A percentile compares a stretch with the other conserved stretches of the same genome.
Evolutionary conservation across 768 basidiomycete species (phyloP).

Genomic region (Hygrocybe punicea): DNA sequence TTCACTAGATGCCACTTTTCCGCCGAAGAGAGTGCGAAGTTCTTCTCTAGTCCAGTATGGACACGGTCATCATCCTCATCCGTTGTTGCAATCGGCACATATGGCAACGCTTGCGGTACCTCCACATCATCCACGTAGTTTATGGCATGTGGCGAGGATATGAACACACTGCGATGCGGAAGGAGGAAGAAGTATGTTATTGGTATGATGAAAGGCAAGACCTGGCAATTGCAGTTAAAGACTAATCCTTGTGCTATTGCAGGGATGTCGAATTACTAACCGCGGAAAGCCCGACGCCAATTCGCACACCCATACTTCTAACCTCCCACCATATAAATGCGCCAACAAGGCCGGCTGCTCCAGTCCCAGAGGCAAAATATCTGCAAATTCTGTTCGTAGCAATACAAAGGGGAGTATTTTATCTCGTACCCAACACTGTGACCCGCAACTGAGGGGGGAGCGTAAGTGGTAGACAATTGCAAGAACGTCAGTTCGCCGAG

Average conservation of each 20-base stretch:
- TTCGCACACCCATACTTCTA: conserved; percentile 74
- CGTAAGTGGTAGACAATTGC: conserved; percentile 83
- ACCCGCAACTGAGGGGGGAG: conserved; percentile 64
- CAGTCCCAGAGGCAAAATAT: conserved; percentile 93
- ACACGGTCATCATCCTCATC: conserved; percentile 47
- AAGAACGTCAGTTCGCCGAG: conserved; percentile 93
- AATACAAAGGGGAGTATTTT: neutral
- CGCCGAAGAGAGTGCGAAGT: conserved; percentile 51
- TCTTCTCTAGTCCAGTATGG: conserved; percentile 38
- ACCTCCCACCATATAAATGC: conserved; percentile 96
- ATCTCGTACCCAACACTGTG: conserved; percentile 71
- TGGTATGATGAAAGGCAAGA: conserved; percentile 80
- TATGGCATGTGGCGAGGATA: conserved; percentile 36
- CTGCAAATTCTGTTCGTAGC: conserved; percentile 31
- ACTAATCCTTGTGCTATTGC: neutral
- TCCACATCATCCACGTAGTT: conserved; percentile 38
- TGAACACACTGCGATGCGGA: conserved; percentile 55
- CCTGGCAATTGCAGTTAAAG: conserved; percentile 40
- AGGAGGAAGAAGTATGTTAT: conserved; percentile 74
- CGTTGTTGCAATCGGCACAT: conserved; percentile 42
- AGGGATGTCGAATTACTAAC: conserved; percentile 42
- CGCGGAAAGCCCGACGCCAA: conserved; percentile 79
- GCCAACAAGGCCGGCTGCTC: conserved; percentile 89
- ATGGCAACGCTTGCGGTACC: conserved; percentile 36
- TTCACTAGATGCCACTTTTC: conserved; percentile 83